Conservation (phyloP, 345 rosid species). For the Eucalyptus leucophloia region DNA sequence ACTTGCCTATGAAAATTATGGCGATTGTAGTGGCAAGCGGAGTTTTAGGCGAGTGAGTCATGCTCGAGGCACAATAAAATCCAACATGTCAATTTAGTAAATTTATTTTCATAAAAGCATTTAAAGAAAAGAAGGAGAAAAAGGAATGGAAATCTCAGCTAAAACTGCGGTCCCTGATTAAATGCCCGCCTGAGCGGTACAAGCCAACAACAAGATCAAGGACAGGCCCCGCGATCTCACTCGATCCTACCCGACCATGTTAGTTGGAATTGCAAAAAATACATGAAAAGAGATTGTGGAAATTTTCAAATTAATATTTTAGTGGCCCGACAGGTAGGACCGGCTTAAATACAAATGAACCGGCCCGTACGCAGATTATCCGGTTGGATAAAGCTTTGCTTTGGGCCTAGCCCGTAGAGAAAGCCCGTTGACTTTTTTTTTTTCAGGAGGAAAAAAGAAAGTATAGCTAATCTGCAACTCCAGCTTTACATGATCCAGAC, state of each 20-base stretch:
- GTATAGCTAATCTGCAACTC: background rate
- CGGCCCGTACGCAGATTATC: background rate
- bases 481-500: background rate
- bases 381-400: background rate
- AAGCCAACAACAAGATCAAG: background rate
- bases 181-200: background rate
- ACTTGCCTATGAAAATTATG: background rate
- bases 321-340: background rate
- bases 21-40: background rate
- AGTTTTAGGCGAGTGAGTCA: background rate
- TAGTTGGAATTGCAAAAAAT: background rate
- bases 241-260: background rate
- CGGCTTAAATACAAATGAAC: background rate
- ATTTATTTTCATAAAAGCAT: background rate
- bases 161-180: background rate
- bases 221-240: background rate
- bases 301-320: fast-evolving
- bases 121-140: background rate
- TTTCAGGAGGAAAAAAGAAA: background rate
- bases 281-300: background rate
- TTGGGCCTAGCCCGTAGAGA: background rate
- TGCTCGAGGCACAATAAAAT: background rate
- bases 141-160: background rate
- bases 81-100: background rate
- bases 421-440: background rate